Evolutionary conservation across 768 basidiomycete species (phyloP), one percentile per base, ranked within the genome.

Genomic region (Jaapia argillacea): DNA sequence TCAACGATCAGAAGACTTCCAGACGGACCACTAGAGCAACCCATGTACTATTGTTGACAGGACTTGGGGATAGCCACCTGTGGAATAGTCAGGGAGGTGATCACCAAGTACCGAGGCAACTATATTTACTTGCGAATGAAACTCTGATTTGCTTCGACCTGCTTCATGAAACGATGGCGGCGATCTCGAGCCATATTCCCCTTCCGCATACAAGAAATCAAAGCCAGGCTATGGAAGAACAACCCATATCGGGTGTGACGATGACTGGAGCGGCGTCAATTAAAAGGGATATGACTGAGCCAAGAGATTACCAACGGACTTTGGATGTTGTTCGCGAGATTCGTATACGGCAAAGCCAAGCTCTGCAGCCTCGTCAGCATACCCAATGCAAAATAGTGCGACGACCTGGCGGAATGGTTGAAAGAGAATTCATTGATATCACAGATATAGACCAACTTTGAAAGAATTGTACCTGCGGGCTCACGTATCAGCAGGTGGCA

Each of bases 41-140:
- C 84, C 82, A 85, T 14, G 77, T 70, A 47, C 73, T 75, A 16
- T 67, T 73, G 54, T 84, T 86, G 22, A 81, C 74, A 6, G 82
- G 78, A 50, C 79, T 80, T 1, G 81, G 72, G 0, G 79, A 77
- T 6, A 78, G 53, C 84, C 84, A 86, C 48, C 81, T 82, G 39
- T 3, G 42, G 28, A 18, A 21, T 42, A 45, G 35, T 41, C 43
- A 33, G n/a, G 20, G 25, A 48, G 36, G 21, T 36, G 39, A 28
- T 35, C 24, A 10, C 23, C 28, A 20, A 33, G 3, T 26, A 31
- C 21, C 2, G n/a, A 26, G 5, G 2, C 6, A 18, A 16, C 28
- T 3, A 26, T 4, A 60, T 66, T 24, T 51, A 78, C 81, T 70
- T 77, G 49, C 71, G 66, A 45, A 82, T 73, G 50, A 73, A 82